These are phyloP conservation scores for Cladosporium sp. DNA, from an alignment of 2,329 filamentous ascomycete species.

Conservation along the genomic window DNA sequence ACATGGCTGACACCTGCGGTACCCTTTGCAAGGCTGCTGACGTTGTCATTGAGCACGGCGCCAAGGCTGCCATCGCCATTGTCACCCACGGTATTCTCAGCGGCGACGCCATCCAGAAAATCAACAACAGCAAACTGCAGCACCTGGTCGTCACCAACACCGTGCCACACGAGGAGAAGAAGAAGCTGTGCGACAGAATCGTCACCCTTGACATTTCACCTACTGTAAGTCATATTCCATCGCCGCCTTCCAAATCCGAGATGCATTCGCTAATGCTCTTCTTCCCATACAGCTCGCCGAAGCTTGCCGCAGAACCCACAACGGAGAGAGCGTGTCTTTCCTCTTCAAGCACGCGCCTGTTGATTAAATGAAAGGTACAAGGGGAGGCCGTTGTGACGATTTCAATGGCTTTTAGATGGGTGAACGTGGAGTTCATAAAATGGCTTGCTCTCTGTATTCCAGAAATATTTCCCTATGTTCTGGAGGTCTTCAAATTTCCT, in stretches of 20 bases:
- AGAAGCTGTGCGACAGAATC: conserved; percentile 70
- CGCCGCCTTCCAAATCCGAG: no score
- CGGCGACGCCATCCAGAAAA: conserved; percentile 78
- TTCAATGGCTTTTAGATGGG: neutral
- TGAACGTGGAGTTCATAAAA: conserved; percentile 6
- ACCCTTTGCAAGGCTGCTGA: conserved; percentile 84
- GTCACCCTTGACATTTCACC: conserved; percentile 89
- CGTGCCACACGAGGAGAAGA: conserved; percentile 75
- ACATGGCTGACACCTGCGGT: conserved; percentile 96
- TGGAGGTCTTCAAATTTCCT: no score
- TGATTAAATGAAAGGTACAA: neutral
- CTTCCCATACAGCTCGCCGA: conserved; percentile 50
- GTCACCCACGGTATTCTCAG: conserved; percentile 92
- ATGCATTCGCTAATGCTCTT: neutral
- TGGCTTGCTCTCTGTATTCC: neutral
- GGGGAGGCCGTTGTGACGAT: neutral
- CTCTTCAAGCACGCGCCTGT: conserved; percentile 61
- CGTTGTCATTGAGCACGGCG: conserved; percentile 80
- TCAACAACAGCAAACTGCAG: conserved; percentile 72
- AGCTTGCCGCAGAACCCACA: conserved; percentile 64
- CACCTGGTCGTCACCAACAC: conserved; percentile 89
- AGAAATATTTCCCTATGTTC: no score
- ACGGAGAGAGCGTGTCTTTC: conserved; percentile 63
- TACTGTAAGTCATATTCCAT: conserved; percentile 46
- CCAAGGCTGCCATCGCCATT: conserved; percentile 84